These are phyloP conservation scores for Aspergillus viridinutans DNA, from an alignment of 2,329 filamentous ascomycete genomes.

Conservation along the genomic window DNA sequence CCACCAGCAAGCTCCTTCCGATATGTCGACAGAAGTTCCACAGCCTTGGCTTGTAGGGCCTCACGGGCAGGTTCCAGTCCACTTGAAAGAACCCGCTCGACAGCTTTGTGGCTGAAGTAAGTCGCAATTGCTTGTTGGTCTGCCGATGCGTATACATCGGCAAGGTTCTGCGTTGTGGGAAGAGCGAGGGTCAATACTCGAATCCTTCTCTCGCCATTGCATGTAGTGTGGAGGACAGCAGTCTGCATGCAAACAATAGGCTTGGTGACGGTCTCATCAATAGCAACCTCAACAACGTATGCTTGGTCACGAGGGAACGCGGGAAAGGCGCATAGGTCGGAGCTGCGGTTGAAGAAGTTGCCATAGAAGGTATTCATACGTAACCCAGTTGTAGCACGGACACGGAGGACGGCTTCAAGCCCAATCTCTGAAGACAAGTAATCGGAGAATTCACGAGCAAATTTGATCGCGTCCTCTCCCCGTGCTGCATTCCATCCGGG, in stretches of 20 bases:
- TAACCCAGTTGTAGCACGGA: constrained; percentile 88
- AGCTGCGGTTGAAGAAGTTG: constrained; percentile 98
- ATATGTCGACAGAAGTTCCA: constrained; percentile 90
- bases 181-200: constrained; percentile 89
- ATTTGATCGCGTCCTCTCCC: constrained; percentile 94
- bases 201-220: constrained; percentile 93
- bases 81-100: constrained; percentile 79
- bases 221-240: constrained; percentile 93
- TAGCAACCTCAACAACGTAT: constrained; percentile 96
- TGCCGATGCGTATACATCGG: constrained; percentile 89
- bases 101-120: constrained; percentile 96
- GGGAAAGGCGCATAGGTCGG: constrained; percentile 95
- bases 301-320: constrained; percentile 96
- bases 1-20: constrained; percentile 94
- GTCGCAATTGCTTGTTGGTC: constrained; percentile 90
- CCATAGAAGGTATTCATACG: constrained; percentile 98
- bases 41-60: constrained; percentile 82
- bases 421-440: constrained; percentile 96
- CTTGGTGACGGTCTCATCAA: constrained; percentile 90
- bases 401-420: constrained; percentile 89
- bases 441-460: constrained; percentile 93
- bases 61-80: constrained; percentile 89
- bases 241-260: constrained; percentile 89
- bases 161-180: constrained; percentile 84
- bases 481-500: constrained; percentile 95